Conservation (phyloP, 768 basidiomycete species). For the Boletus pseudo-olivaceus region DNA sequence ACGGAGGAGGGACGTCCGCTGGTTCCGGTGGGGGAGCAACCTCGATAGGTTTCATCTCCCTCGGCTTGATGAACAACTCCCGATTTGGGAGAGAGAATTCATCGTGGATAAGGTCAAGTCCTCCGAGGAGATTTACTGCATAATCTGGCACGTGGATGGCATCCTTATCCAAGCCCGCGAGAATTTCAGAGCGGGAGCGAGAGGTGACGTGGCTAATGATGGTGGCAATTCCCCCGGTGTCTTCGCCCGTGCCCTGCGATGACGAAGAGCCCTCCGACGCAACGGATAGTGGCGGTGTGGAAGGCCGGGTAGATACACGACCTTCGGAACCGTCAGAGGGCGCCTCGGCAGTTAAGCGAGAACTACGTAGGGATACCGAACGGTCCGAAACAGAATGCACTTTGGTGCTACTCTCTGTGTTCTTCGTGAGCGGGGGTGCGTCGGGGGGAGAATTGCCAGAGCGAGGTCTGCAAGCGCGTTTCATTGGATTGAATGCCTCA, state of each 20-base stretch:
- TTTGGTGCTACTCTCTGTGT: constrained; percentile 16
- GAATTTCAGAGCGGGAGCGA: constrained; percentile 37
- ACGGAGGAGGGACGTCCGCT: constrained; percentile 18
- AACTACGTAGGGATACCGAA: constrained; percentile 17
- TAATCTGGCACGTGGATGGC: constrained; percentile 42
- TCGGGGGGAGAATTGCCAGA: constrained; percentile 16
- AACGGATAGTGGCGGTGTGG: constrained; percentile 30
- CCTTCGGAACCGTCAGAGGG: constrained; percentile 22
- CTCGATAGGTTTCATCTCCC: constrained; percentile 29
- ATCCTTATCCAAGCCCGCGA: constrained; percentile 33
- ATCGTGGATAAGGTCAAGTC: constrained; percentile 38
- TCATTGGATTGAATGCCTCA: constrained; percentile 28
- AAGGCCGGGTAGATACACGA: constrained; percentile 23
- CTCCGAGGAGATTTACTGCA: constrained; percentile 42
- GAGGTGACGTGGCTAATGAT: constrained; percentile 34
- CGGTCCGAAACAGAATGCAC: constrained; percentile 16
- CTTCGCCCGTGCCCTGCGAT: constrained; percentile 19
- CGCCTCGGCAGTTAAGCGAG: constrained; percentile 22
- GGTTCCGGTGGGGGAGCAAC: constrained; percentile 24
- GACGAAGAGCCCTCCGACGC: constrained; percentile 24
- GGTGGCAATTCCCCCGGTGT: constrained; percentile 32
- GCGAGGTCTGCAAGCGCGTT: constrained; percentile 27
- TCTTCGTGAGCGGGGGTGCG: constrained; percentile 14
- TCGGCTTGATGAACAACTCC: constrained; percentile 28
- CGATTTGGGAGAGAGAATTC: constrained; percentile 32